phyloP scores from a whole-genome alignment of 306 rosid genomes.

The Corylus americana region DNA sequence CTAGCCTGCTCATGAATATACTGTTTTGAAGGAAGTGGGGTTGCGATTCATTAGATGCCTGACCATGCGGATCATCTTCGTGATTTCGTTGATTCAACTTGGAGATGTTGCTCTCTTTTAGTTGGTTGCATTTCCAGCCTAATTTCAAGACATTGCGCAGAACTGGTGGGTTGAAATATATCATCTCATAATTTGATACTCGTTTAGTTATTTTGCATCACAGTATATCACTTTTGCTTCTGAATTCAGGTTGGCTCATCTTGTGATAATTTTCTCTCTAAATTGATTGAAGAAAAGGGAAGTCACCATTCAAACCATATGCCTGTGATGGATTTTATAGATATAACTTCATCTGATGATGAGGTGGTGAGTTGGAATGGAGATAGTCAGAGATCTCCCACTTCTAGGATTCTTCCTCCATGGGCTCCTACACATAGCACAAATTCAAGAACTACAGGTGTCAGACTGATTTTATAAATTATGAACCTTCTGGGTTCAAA shows the following conservation, averaged over 20 bases:
- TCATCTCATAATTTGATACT: slow-evolving; percentile 18
- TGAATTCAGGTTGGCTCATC: slow-evolving; percentile 48
- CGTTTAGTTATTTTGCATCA: slow-evolving; percentile 23
- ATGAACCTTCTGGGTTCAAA: not conserved
- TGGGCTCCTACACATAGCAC: slow-evolving; percentile 47
- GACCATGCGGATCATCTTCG: slow-evolving; percentile 39
- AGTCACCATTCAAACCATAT: slow-evolving; percentile 37
- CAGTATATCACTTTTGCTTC: slow-evolving; percentile 25
- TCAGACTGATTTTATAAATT: slow-evolving; percentile 29
- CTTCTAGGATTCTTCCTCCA: slow-evolving; percentile 54
- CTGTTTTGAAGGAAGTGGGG: slow-evolving; percentile 32
- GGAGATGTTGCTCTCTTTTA: slow-evolving; percentile 42
- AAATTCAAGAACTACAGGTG: slow-evolving; percentile 45
- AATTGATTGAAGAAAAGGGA: slow-evolving; percentile 35
- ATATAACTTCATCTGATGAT: slow-evolving; percentile 85
- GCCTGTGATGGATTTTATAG: slow-evolving; percentile 45
- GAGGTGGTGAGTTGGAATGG: slow-evolving; percentile 53
- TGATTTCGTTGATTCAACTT: slow-evolving; percentile 38
- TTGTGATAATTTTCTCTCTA: slow-evolving; percentile 38
- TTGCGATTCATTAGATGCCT: slow-evolving; percentile 44
- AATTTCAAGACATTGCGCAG: slow-evolving; percentile 29
- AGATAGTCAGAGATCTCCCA: slow-evolving; percentile 38
- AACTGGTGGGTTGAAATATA: slow-evolving; percentile 38
- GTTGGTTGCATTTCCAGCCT: slow-evolving; percentile 49
- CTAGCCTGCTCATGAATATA: slow-evolving; percentile 22